Evolutionary conservation across 768 basidiomycete species (phyloP), one percentile per base, ranked within the genome.

Genomic region (Tricholoma sp.): DNA sequence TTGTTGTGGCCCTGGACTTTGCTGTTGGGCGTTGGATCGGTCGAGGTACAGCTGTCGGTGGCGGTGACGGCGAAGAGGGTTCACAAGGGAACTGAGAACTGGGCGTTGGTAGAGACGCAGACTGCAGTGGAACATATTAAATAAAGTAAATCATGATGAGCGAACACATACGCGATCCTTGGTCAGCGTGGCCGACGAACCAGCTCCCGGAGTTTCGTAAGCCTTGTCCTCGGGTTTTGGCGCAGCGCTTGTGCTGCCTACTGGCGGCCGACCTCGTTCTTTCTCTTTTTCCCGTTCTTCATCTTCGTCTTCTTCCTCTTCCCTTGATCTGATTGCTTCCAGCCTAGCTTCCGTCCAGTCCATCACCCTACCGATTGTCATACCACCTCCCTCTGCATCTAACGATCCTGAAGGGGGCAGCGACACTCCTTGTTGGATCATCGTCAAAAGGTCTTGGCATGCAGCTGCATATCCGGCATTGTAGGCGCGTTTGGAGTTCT

Each of bases 341-440:
- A 91, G 69, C 55, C 91, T 74, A 0, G 88, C 90, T 66, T 93
- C 91, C 58, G 86, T 82, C 86, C 89, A 92, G 63, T 92, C 89
- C 85, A 92, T 82, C 51, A 93, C 84, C 29, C 85, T 71, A 10
- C 87, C 90, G 63, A 92, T 86, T 0, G 85, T 83, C 84, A 89
- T 82, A 41, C 85, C 85, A 51, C 77, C 75, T 48, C 74, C 75
- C 53, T 79, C 78, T 29, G 75, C 68, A 57, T 78, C 80, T 17
- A 74, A 73, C 31, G 76, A 72, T 20, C 72, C 76, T 39, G 72
- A 59, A 18, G 72, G 68, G 44, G 74, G 74, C 58, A 81, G 70
- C 24, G 89, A 90, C 57, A 92, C 88, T 45, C 88, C 88, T 57
- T 90, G 86, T 70, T 92, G 89, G 50, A 93, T 84, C 81, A 91